Evolutionary conservation across 2,329 filamentous ascomycete genomes (phyloP), one percentile per base, ranked within the genome.

Genomic region (Scedosporium boydii): DNA sequence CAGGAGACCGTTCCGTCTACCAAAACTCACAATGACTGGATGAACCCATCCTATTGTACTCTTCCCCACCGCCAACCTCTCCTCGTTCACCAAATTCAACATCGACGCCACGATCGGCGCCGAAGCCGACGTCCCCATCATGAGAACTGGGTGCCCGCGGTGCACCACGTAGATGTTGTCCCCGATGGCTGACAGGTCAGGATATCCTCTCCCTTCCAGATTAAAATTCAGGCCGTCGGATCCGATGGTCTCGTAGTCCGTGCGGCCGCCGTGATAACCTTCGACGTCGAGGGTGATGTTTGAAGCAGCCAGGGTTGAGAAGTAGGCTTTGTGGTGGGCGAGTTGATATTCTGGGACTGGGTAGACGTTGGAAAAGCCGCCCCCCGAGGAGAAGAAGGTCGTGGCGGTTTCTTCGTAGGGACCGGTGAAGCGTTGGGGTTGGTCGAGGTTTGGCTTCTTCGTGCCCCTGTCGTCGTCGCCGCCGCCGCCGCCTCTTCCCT

Each of bases 331-430:
- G 4, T 79, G 73, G 12, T 74, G 76, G 0, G 66, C 63, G 7
- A 70, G 67, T 66, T 84, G 81, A 68, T 83, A 84, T 14, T 68
- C 65, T 0, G 81, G 80, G 3, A 77, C 67, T 1, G 72, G 66
- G 64, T 80, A 82, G 66, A 79, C 72, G 67, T 82, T 80, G 65
- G 74, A 77, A 70, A 82, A 82, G 14, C 80, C 80, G 18, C 80
- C 79, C 6, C 77, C 77, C 3, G 75, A 78, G 63, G 75, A 76
- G 70, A 80, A 78, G 67, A 77, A 72, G 0, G 57, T 63, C 12
- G 62, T 64, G 21, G 67, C 66, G 1, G 41, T 48, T 61, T 69
- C 67, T n/a, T 48, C 23, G 38, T 59, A 59, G 2, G 58, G 58
- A 3, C 38, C 38, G 6, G 55, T 58, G 55, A 58, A 58, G 12